Base-by-base conservation (phyloP, 164 flowering plant species). In the Paratinospora sagittata region DNA sequence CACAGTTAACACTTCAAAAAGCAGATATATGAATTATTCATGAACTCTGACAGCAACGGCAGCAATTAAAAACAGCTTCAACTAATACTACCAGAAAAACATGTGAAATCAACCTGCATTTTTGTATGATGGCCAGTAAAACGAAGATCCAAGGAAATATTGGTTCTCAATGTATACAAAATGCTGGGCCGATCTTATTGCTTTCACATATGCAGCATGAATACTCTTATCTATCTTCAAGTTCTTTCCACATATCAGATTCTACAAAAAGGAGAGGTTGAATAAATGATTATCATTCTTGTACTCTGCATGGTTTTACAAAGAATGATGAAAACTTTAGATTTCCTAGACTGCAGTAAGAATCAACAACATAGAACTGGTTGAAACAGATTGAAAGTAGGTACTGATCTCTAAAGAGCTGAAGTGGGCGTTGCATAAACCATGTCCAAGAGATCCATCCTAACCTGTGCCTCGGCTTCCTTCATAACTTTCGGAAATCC, bases 151-250 rank as follows among this genome's bases (percentile, higher is more conserved):
- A 65, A 92, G 70, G 75, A 92, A 92, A 75, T 92, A 92, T 82
- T 92, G 96, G 73, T 92, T 92, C 83, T 92, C 97, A 64, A 92
- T 92, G 81, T 90, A 92, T 45, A 92, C 82, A 68, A 92, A 92
- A 63, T 85, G 90, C 45, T 90, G 91, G 0, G 98, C 96, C 21
- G 91, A 82, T 85, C 98, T 81, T 65, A 92, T 92, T 65, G 95
- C 96, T 70, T 88, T 79, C 74, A 92, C 85, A 79, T 92, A 92
- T 33, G 95, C 98, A 60, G 73, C 72, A 69, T 92, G 94, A 52
- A 89, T 90, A 78, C 96, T 92, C 76, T 73, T 88, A 67, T 92
- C 96, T 36, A 90, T 81, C 74, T 81, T 83, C 83, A 90, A 39
- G 74, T 90, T 85, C 80, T 90, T 92, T 21, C 82, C 93, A 72